Conservation (phyloP, 345 rosid genomes). For the Acer campestre region DNA sequence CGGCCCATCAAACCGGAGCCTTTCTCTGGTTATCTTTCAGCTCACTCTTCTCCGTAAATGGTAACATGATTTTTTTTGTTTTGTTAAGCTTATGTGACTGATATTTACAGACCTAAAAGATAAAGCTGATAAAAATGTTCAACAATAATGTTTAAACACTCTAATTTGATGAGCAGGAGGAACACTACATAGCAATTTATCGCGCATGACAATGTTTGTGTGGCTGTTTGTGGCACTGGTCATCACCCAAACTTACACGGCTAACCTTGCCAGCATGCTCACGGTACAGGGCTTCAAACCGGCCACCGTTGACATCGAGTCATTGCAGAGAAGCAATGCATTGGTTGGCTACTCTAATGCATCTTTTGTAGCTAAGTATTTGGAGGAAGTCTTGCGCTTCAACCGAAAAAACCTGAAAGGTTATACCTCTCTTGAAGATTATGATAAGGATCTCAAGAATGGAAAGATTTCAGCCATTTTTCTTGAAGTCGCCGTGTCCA, state of each 20-base stretch:
- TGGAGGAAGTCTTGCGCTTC: conserved; percentile 19
- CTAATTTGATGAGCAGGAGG: conserved; percentile 6
- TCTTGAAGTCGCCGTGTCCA: conserved; percentile 28
- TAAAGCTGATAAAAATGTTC: too few species aligned
- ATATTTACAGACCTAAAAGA: too few species aligned
- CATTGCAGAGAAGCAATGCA: conserved; percentile 16
- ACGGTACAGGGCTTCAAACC: conserved; percentile 22
- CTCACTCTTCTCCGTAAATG: conserved; percentile 26
- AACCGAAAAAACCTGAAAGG: neutral
- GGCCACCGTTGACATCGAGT: neutral
- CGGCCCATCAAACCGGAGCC: conserved; percentile 12
- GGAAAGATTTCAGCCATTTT: conserved; percentile 28
- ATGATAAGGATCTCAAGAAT: conserved; percentile 3
- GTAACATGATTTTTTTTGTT: neutral
- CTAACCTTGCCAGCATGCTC: conserved; percentile 27
- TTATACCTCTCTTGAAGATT: conserved; percentile 8
- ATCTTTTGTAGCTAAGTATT: conserved; percentile 7
- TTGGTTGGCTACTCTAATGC: conserved; percentile 15
- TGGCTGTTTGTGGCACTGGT: conserved; percentile 32
- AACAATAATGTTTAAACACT: too few species aligned
- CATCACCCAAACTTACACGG: conserved; percentile 29
- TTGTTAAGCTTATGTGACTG: neutral
- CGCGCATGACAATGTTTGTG: conserved; percentile 25
- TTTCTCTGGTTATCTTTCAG: conserved; percentile 31
- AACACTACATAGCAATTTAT: conserved; percentile 30